Percentiles rank a stretch among this genome's conserved stretches.
Evolutionary conservation across 345 rosid genomes (phyloP).

Genomic region (Gynandropsis gynandra): DNA sequence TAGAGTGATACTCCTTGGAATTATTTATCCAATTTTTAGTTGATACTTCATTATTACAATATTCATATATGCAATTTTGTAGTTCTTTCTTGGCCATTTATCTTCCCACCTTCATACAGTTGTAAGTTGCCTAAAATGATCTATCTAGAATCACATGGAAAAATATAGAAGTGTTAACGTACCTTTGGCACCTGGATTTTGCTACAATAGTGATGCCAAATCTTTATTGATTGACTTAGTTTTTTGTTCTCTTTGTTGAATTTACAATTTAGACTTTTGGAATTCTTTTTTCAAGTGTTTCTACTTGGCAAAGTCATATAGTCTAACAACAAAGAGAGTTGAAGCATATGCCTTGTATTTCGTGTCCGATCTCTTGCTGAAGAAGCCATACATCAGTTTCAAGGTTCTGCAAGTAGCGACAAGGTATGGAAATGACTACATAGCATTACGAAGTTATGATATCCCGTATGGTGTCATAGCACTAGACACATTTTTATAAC

Average conservation of each 20-base stretch:
- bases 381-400: conserved; percentile 52
- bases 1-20: not conserved
- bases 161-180: too few relatives aligned
- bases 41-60: too few relatives aligned
- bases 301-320: conserved; percentile 82
- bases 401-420: conserved; percentile 32
- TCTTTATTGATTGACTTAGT: not conserved
- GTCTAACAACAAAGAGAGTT: conserved; percentile 80
- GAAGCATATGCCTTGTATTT: conserved; percentile 75
- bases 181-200: too few relatives aligned
- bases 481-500: not conserved
- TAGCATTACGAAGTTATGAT: not conserved
- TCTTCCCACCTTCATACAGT: too few relatives aligned
- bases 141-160: too few relatives aligned
- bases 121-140: too few relatives aligned
- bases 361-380: conserved; percentile 76
- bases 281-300: conserved; percentile 60
- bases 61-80: too few relatives aligned
- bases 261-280: conserved; percentile 10
- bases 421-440: conserved; percentile 36
- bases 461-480: conserved; percentile 8
- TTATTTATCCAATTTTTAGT: too few relatives aligned
- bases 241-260: conserved; percentile 13
- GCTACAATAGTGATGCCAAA: not conserved
- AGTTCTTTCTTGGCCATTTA: too few relatives aligned